Evolutionary conservation across 2,329 filamentous ascomycete species (phyloP), one percentile per base, ranked within the genome.

Genomic region (Dothideomycetes sp.): DNA sequence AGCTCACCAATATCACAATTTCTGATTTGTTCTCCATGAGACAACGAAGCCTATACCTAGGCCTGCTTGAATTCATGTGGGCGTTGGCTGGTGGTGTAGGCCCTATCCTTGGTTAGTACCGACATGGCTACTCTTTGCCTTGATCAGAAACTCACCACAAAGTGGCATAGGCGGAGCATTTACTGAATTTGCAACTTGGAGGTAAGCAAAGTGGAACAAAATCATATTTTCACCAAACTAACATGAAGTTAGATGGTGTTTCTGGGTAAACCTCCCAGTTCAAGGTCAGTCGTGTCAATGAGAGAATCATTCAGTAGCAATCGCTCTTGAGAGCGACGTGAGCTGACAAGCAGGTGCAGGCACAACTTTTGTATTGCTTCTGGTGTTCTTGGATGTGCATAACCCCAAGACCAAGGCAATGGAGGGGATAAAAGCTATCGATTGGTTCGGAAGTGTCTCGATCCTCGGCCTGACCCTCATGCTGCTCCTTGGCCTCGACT

Each of bases 231-330:
- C n/a, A n/a, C 19, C 22, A 17, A 34, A 22, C 12, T 31, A 2
- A 34, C 40, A 34, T 32, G 18, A 14, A 34, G 14, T 9, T 15
- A n/a, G 19, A 27, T 16, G 38, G n/a, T 31, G 45, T 41, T 63
- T 72, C 47, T 75, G 69, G 60, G 69, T 75, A 51, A 76, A 75
- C 37, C 55, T 69, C 1, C 72, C 72, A 0, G 61, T 75, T 17
- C 22, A 27, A 27, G 22, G 22, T 27, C 22, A 27, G 65, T 60
- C 22, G 7, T 27, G 12, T 7, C 12, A 27, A 27, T 27, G 22
- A 27, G 7, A 27, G n/a, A n/a, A n/a, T n/a, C n/a, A n/a, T n/a
- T n/a, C n/a, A n/a, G n/a, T n/a, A n/a, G n/a, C n/a, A n/a, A n/a
- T n/a, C n/a, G n/a, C n/a, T n/a, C n/a, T n/a, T n/a, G n/a, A n/a